phyloP scores from a whole-genome alignment of 306 rosid species.

The Acacia crassicarpa region DNA sequence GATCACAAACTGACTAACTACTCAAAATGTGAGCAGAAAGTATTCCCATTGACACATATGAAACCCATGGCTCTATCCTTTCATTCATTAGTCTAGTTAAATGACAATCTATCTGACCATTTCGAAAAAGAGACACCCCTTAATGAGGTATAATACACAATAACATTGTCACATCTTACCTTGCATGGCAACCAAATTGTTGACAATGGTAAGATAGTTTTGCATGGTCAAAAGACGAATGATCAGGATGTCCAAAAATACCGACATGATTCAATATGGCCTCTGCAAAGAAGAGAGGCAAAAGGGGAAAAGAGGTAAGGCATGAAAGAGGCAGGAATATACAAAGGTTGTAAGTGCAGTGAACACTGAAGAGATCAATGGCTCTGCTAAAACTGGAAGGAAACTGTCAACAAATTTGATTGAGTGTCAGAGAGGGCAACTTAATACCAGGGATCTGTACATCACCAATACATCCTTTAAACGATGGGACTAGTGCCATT shows the following conservation, averaged over 20 bases:
- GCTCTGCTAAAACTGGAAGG: slow-evolving; percentile 15
- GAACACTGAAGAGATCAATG: slow-evolving; percentile 13
- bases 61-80: slow-evolving; percentile 14
- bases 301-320: background rate
- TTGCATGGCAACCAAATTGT: slow-evolving; percentile 61
- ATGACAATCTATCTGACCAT: slow-evolving; percentile 19
- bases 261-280: slow-evolving; percentile 51
- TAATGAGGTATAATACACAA: slow-evolving; percentile 1
- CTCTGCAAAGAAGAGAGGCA: slow-evolving; percentile 50
- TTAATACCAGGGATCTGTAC: slow-evolving; percentile 66
- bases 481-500: slow-evolving; percentile 63
- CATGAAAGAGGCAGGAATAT: background rate
- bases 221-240: slow-evolving; percentile 40
- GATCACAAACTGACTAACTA: slow-evolving; percentile 28
- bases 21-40: slow-evolving; percentile 15
- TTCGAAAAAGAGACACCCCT: slow-evolving; percentile 2
- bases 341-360: slow-evolving; percentile 7
- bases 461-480: slow-evolving; percentile 61
- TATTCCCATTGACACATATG: slow-evolving; percentile 19
- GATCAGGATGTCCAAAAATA: slow-evolving; percentile 33
- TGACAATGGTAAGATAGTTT: slow-evolving; percentile 67
- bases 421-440: background rate
- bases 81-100: slow-evolving; percentile 1
- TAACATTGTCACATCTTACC: slow-evolving; percentile 45
- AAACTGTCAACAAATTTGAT: slow-evolving; percentile 17